Evolutionary conservation across 371 early-diverging fungal species (phyloP), one percentile per base, ranked within the genome.

Genomic region (Mortierella sp.): DNA sequence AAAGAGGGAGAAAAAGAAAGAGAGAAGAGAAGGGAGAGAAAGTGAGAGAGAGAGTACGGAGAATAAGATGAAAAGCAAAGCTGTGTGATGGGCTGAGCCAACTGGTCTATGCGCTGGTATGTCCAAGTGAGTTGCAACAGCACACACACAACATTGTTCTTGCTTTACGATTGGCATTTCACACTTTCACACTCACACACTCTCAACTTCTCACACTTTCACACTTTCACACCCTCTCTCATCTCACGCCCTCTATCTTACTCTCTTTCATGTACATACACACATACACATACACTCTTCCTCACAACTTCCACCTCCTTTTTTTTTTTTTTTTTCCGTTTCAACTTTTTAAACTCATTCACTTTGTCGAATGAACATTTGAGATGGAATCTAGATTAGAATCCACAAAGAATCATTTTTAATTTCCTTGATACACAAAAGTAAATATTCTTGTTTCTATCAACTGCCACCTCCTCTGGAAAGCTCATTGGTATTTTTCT

Each of bases 21-120:
- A 62, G 12, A 57, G n/a, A n/a, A n/a, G n/a, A n/a, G n/a, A n/a
- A 22, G n/a, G 32, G 55, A 49, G 28, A 16, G 30, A 51, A 24
- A 32, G 45, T 43, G 40, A 57, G 47, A 43, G 64, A 43, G 64
- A 59, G 24, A 59, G 40, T 20, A 20, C 43, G 40, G 45, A 55
- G 59, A 28, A 51, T 32, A 51, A 49, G 24, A 51, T 37, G 28
- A 45, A 47, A 28, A 28, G 58, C 32, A 47, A 28, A 28, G 58
- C 58, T 59, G 60, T 59, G 32, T 57, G 54, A 1, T 32, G 60
- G 60, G 60, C 60, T 59, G 60, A 59, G 60, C n/a, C 60, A 55
- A 4, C 60, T 59, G 60, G 60, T 18, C 60, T 59, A 59, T 35
- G 60, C 60, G 60, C 60, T 9, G 54, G 9, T 26, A 26, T 54